These are phyloP conservation scores for Cydonia oblonga DNA, from an alignment of 331 rosid genomes.

Conservation along the genomic window DNA sequence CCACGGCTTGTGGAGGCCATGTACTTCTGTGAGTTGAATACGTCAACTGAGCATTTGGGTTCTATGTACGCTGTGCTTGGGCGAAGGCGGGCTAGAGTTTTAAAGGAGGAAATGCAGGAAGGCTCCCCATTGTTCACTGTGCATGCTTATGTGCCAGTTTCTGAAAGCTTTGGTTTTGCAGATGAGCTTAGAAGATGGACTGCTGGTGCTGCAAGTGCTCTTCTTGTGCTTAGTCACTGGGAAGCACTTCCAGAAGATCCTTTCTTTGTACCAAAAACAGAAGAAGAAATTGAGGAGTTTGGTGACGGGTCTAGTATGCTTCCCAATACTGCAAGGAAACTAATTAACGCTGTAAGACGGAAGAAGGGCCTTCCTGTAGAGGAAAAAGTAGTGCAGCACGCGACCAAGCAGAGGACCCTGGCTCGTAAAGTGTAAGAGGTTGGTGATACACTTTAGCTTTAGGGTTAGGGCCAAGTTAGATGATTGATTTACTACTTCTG, in stretches of 20 bases:
- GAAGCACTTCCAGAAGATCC: constrained; percentile 71
- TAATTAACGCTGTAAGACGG: constrained; percentile 52
- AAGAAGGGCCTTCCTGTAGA: constrained; percentile 78
- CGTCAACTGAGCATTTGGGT: constrained; percentile 51
- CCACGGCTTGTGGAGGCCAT: constrained; percentile 66
- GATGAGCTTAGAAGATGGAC: constrained; percentile 79
- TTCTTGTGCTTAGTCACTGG: constrained; percentile 85
- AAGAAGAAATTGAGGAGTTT: constrained; percentile 78
- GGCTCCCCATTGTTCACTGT: constrained; percentile 42
- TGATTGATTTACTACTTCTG: not conserved
- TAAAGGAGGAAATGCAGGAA: constrained; percentile 90
- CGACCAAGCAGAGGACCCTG: constrained; percentile 79
- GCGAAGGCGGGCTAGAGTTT: constrained; percentile 34
- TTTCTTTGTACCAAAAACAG: constrained; percentile 75
- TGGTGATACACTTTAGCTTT: no score
- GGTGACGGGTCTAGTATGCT: constrained; percentile 86
- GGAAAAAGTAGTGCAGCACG: constrained; percentile 78
- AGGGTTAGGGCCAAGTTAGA: not conserved
- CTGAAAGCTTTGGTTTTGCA: constrained; percentile 81
- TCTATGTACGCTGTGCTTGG: not conserved
- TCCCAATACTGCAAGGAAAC: constrained; percentile 69
- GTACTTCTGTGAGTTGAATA: constrained; percentile 72
- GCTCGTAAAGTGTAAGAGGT: constrained; percentile 13
- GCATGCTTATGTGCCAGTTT: constrained; percentile 9
- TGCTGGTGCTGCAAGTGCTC: constrained; percentile 70